Percentiles rank a stretch among this genome's conserved stretches.
Evolutionary conservation across 2,329 filamentous ascomycete genomes (phyloP).

Genomic region (Aureobasidium zeae): DNA sequence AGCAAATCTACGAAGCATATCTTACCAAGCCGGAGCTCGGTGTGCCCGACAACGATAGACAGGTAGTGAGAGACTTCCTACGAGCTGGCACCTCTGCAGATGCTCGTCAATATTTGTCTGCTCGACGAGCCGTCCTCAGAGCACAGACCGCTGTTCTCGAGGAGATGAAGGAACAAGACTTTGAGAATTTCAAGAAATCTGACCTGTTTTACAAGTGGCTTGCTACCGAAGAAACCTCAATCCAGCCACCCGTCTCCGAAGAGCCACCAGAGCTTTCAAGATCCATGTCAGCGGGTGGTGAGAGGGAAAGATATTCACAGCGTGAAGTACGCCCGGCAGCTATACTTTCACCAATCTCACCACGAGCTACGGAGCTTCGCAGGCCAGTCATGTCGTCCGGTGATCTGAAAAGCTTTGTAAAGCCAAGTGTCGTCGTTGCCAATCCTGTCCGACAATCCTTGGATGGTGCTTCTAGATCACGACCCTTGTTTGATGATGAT

Average conservation of each 20-base stretch:
- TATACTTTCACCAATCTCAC: conserved; percentile 10
- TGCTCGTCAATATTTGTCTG: conserved; percentile 70
- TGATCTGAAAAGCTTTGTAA: conserved; percentile 39
- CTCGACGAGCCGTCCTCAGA: conserved; percentile 68
- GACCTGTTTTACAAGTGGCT: conserved; percentile 95
- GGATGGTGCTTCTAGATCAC: conserved; percentile 52
- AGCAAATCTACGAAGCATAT: conserved; percentile 86
- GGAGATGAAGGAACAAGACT: conserved; percentile 71
- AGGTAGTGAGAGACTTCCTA: conserved; percentile 67
- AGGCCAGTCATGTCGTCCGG: conserved; percentile 52
- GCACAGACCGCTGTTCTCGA: conserved; percentile 78
- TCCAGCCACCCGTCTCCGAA: conserved; percentile 7
- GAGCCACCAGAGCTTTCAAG: background rate
- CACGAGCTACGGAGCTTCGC: conserved; percentile 41
- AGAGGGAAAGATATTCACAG: background rate
- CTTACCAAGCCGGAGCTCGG: conserved; percentile 73
- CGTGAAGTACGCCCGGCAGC: conserved; percentile 1
- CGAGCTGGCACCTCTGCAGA: conserved; percentile 67
- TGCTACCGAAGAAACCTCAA: conserved; percentile 61
- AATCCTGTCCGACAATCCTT: conserved; percentile 55
- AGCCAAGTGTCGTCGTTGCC: conserved; percentile 28
- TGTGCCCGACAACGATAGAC: conserved; percentile 59
- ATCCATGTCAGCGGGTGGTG: conserved; percentile 2
- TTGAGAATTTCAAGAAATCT: conserved; percentile 79
- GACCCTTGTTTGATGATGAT: conserved; percentile 72